Conservation (phyloP, 2,329 filamentous ascomycete genomes). For the Venturia pyrina region DNA sequence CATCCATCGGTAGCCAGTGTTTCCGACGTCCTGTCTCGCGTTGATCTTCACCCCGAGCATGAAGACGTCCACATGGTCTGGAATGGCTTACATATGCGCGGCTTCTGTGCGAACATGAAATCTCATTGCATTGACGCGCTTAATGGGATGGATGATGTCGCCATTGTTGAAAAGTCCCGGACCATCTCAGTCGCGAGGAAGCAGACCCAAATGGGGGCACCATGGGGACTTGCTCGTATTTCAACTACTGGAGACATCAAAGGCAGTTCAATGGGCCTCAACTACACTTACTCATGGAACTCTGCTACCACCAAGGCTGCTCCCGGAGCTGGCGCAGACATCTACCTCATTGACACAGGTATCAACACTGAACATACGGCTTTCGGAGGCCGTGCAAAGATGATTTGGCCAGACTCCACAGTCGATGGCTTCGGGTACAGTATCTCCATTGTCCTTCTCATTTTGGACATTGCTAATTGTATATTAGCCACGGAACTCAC, state of each 20-base stretch:
- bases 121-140: constrained; percentile 29
- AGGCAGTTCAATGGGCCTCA: constrained; percentile 23
- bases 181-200: constrained; percentile 23
- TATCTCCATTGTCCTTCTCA: neutral
- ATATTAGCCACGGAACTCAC: constrained; percentile 40
- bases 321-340: constrained; percentile 33
- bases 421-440: neutral
- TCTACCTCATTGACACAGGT: constrained; percentile 41
- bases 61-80: constrained; percentile 26
- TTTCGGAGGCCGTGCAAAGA: constrained; percentile 34
- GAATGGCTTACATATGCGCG: constrained; percentile 31
- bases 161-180: constrained; percentile 32
- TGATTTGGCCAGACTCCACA: constrained; percentile 18
- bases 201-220: constrained; percentile 22
- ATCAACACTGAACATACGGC: constrained; percentile 35
- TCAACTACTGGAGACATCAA: constrained; percentile 22
- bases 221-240: constrained; percentile 39
- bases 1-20: constrained; percentile 15
- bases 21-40: neutral
- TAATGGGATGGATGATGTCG: constrained; percentile 30
- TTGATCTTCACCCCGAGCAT: constrained; percentile 25
- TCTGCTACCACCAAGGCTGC: constrained; percentile 20
- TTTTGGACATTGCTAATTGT: constrained; percentile 23
- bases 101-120: constrained; percentile 32
- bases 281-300: constrained; percentile 33